These are phyloP conservation scores for Candida neerlandica DNA, from an alignment of 1,139 yeast species.

Conservation along the genomic window DNA sequence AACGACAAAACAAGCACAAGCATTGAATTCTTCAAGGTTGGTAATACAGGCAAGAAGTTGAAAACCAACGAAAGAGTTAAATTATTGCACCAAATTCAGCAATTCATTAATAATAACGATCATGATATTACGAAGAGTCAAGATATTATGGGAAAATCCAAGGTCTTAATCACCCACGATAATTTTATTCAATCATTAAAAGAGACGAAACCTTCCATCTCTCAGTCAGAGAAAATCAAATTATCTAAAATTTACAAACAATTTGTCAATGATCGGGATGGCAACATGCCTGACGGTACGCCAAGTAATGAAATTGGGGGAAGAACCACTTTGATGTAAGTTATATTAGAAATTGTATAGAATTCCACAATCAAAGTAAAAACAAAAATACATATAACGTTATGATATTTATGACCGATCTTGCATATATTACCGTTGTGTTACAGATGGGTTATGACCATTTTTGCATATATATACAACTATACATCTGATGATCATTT, in stretches of 20 bases:
- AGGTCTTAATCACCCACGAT: slow-evolving; percentile 45
- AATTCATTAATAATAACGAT: slow-evolving; percentile 23
- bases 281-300: slow-evolving; percentile 86
- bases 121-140: slow-evolving; percentile 14
- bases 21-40: slow-evolving; percentile 38
- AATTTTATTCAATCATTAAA: slow-evolving; percentile 67
- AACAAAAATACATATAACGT: too few relatives aligned
- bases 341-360: neutral
- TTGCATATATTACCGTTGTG: too few relatives aligned
- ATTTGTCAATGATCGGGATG: slow-evolving; percentile 80
- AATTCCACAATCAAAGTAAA: neutral
- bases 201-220: slow-evolving; percentile 88
- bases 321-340: slow-evolving; percentile 69
- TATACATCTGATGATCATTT: too few relatives aligned
- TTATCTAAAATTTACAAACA: slow-evolving; percentile 66
- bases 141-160: slow-evolving; percentile 18
- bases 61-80: slow-evolving; percentile 49
- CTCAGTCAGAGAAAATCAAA: slow-evolving; percentile 67
- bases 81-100: slow-evolving; percentile 50
- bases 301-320: slow-evolving; percentile 87
- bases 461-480: too few relatives aligned
- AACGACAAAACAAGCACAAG: slow-evolving; percentile 21
- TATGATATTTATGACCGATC: too few relatives aligned
- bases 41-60: slow-evolving; percentile 34
- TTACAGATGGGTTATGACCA: too few relatives aligned